Percentiles rank a stretch among this genome's conserved stretches.
phyloP scores from a whole-genome alignment of 495 filamentous ascomycete genomes.

The Daldinia caldariorum region DNA sequence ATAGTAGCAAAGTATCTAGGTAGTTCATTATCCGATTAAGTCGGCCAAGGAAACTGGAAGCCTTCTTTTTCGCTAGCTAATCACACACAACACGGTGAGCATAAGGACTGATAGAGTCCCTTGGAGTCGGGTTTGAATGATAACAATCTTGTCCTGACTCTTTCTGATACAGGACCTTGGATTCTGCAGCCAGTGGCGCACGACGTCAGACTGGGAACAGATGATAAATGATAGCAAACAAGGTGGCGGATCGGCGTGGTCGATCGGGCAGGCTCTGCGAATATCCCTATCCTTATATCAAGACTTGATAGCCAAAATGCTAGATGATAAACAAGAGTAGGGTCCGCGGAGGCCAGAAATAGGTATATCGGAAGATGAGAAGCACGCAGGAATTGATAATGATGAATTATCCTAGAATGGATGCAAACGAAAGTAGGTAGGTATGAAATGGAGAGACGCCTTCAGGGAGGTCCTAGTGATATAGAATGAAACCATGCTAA shows the following conservation, averaged over 20 bases:
- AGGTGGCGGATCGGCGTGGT: constrained; percentile 20
- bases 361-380: constrained; percentile 16
- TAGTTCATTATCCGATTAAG: constrained; percentile 20
- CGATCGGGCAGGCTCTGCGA: constrained; percentile 14
- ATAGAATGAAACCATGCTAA: constrained; percentile 18
- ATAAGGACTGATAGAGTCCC: neutral
- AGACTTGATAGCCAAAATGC: constrained; percentile 11
- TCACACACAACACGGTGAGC: neutral
- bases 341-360: constrained; percentile 15
- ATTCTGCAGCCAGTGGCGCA: constrained; percentile 17
- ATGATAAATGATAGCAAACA: neutral
- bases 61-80: neutral
- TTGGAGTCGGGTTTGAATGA: neutral
- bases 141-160: neutral
- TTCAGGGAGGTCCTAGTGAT: constrained; percentile 33
- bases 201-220: constrained; percentile 13
- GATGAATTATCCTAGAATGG: constrained; percentile 28
- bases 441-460: constrained; percentile 23
- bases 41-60: neutral
- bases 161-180: constrained; percentile 3
- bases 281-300: constrained; percentile 26
- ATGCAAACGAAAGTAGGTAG: constrained; percentile 10
- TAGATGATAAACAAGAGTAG: constrained; percentile 19
- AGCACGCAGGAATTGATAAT: constrained; percentile 12
- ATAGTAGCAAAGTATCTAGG: constrained; percentile 7